Evolutionary conservation across 176 grass and related monocot genomes (phyloP), one percentile per base, ranked within the genome.

Genomic region (Oryza australiensis): DNA sequence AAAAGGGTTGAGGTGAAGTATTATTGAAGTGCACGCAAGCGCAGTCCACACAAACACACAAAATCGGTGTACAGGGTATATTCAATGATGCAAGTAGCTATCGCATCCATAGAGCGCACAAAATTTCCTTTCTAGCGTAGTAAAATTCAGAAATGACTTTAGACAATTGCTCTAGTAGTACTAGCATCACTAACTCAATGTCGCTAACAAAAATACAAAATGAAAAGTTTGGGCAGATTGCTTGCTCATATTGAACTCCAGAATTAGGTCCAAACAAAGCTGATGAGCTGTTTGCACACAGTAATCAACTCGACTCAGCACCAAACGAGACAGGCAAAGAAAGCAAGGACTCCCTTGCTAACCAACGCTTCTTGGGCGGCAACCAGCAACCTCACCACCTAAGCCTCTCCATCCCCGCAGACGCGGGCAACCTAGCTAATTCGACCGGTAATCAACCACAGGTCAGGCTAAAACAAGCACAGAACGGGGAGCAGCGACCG

Each of bases 1-100:
- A 74, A 27, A 86, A 74, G n/a, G 80, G 30, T 81, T 3, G 9
- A 48, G 3, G 8, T 68, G 37, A 70, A 40, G 65, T 4, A 59
- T 57, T n/a, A 14, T 69, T 10, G 12, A 37, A 34, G 34, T 6
- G 2, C 0, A n/a, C 1, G n/a, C 23, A 66, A 67, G 33, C 32
- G 1, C 9, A 59, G 8, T 42, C 22, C 35, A 38, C 29, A 76
- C 9, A 33, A 60, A 72, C 38, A 73, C 38, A 73, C 14, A 73
- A 4, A 72, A 72, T n/a, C 15, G 12, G 10, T 18, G 51, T 49
- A 23, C 29, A 71, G 27, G 5, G 23, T 69, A 68, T 59, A 68
- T 38, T 7, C 8, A 32, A 32, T 32, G 3, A 9, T 41, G 72
- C 22, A 64, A 51, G 59, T 26, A 73, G 22, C 0, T 26, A 73